phyloP scores from a whole-genome alignment of 495 filamentous ascomycete species.

The Daldinia decipiens region DNA sequence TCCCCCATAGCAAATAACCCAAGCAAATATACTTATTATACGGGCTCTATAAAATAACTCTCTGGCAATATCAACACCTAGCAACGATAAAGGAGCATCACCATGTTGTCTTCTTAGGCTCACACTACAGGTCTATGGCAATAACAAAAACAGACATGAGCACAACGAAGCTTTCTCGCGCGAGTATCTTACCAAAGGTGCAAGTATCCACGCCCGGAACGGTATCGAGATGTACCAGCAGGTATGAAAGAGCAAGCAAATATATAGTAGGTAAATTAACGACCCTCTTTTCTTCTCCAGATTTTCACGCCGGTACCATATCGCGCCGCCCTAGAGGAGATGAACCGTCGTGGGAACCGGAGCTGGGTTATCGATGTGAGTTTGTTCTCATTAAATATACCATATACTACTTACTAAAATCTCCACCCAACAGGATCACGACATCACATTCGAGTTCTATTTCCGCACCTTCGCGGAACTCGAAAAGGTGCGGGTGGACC shows the following conservation, averaged over 20 bases:
- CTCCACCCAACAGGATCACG: constrained; percentile 5
- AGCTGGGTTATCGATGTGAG: constrained; percentile 22
- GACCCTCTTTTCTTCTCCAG: not conserved
- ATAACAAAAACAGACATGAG: constrained; percentile 13
- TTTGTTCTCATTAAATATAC: not conserved
- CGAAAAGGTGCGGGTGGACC: constrained; percentile 7
- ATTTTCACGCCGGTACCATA: constrained; percentile 2
- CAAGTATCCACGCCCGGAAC: constrained; percentile 9
- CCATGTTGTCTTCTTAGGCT: constrained; percentile 8
- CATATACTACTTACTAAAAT: not conserved
- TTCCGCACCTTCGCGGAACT: constrained; percentile 23
- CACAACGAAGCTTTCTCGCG: constrained; percentile 21
- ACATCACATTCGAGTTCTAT: constrained; percentile 28
- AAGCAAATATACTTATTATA: not conserved
- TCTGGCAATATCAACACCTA: not conserved
- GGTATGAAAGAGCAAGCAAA: constrained; percentile 5
- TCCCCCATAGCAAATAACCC: not conserved
- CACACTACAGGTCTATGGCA: constrained; percentile 17
- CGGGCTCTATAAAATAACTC: not conserved
- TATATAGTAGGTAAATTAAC: not conserved
- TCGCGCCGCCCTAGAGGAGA: constrained; percentile 16
- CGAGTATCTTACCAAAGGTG: constrained; percentile 14
- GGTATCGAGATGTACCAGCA: constrained; percentile 24
- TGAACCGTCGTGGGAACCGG: constrained; percentile 8
- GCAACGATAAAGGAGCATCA: not conserved